Evolutionary conservation across 2,329 filamentous ascomycete species (phyloP), one percentile per base, ranked within the genome.

Genomic region (Pestalotiopsis sp.): DNA sequence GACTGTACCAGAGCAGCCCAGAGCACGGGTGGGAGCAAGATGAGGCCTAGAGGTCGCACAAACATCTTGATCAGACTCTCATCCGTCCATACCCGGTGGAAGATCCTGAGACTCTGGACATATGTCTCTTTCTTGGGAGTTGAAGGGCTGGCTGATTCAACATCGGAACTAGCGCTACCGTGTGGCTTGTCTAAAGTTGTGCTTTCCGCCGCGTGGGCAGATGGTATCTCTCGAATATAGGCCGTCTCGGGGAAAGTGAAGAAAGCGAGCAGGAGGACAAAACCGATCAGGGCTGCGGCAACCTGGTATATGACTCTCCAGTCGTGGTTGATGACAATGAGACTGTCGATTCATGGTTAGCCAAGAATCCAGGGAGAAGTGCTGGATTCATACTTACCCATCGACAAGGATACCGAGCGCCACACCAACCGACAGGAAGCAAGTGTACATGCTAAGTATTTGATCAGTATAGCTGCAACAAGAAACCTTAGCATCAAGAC

Each of bases 171-270:
- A 9, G 77, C 72, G 12, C 57, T 67, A 20, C 69, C 65, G 13
- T 49, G 20, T 11, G 58, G 14, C 20, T 49, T 31, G 13, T 31
- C 39, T 4, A 17, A 5, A 25, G 65, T 55, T 41, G 69, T 63
- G 14, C 66, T 55, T 59, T 68, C 64, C 11, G 38, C 55, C 70
- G 38, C 25, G 20, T 27, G 23, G 25, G 62, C 65, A 25, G 27
- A 70, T 20, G 63, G 39, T n/a, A 60, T 55, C 20, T 72, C 72
- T 68, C 85, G 79, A 58, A 73, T 76, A 73, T 82, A 89, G 9
- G 82, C 81, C 0, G 86, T 89, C 74, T 89, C 87, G 0, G 87
- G 87, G 65, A 89, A 85, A 5, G 84, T 85, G 68, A 89, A 83
- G 72, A 86, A 76, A 7, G 84, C 81, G 2, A 88, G 71, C 0